phyloP scores from a whole-genome alignment of 2,329 filamentous ascomycete genomes.

The Aureobasidium uvarum region DNA sequence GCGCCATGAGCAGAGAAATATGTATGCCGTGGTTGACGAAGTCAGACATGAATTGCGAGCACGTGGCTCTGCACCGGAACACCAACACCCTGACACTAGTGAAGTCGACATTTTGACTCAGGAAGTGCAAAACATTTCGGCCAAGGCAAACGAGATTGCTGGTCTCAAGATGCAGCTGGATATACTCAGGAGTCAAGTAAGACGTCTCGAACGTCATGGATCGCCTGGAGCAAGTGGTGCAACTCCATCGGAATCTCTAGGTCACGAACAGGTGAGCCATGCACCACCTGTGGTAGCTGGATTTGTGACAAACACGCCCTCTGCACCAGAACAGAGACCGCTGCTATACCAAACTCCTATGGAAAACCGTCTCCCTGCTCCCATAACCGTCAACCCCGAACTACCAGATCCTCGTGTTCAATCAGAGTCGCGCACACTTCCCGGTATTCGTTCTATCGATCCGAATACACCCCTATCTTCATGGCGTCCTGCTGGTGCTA shows the following conservation, averaged over 20 bases:
- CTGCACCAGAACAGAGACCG: slow-evolving; percentile 16
- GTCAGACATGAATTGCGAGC: slow-evolving; percentile 40
- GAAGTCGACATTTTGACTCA: slow-evolving; percentile 48
- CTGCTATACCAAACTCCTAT: slow-evolving; percentile 13
- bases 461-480: slow-evolving; percentile 20
- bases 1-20: slow-evolving; percentile 42
- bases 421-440: slow-evolving; percentile 25
- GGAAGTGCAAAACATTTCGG: slow-evolving; percentile 43
- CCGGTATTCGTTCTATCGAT: slow-evolving; percentile 28
- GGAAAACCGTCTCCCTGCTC: slow-evolving; percentile 20
- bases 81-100: slow-evolving; percentile 34
- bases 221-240: slow-evolving; percentile 30
- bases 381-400: slow-evolving; percentile 4
- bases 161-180: slow-evolving; percentile 49
- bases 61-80: slow-evolving; percentile 29
- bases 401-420: slow-evolving; percentile 6
- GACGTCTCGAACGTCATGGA: slow-evolving; percentile 35
- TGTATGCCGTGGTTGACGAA: slow-evolving; percentile 40
- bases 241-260: slow-evolving; percentile 31
- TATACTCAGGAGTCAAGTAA: slow-evolving; percentile 50
- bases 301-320: slow-evolving; percentile 8
- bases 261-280: slow-evolving; percentile 26
- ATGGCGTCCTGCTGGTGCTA: slow-evolving; percentile 28
- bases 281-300: not conserved
- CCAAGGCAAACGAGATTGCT: slow-evolving; percentile 49